Evolutionary conservation across 2,329 filamentous ascomycete species (phyloP).

Genomic region (Kalmusia sp.): DNA sequence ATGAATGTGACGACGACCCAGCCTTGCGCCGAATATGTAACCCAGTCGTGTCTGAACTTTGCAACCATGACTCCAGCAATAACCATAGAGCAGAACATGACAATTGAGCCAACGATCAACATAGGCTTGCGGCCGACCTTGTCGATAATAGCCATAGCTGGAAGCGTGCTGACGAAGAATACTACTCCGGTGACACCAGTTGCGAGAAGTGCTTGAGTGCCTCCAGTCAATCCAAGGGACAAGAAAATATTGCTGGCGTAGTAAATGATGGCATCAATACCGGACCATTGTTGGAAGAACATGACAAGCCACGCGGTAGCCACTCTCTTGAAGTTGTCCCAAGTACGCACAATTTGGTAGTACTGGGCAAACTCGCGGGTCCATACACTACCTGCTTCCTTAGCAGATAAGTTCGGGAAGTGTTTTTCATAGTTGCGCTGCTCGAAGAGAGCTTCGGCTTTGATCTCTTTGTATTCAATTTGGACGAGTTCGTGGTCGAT

Average conservation of each 20-base stretch:
- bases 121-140: constrained; percentile 63
- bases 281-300: constrained; percentile 58
- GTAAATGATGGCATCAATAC: constrained; percentile 56
- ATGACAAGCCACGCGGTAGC: constrained; percentile 54
- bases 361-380: constrained; percentile 59
- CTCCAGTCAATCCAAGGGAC: constrained; percentile 63
- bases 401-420: constrained; percentile 54
- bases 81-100: constrained; percentile 44
- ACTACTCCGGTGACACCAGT: constrained; percentile 67
- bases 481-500: constrained; percentile 47
- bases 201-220: constrained; percentile 64
- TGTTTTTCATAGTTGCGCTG: constrained; percentile 51
- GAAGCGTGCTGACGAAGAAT: constrained; percentile 65
- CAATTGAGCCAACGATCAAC: constrained; percentile 58
- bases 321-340: constrained; percentile 60
- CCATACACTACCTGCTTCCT: constrained; percentile 52
- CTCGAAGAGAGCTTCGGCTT: constrained; percentile 55
- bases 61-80: constrained; percentile 36
- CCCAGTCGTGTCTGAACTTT: constrained; percentile 36
- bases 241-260: constrained; percentile 67
- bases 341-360: constrained; percentile 54
- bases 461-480: constrained; percentile 57
- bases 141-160: constrained; percentile 63
- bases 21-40: constrained; percentile 25
- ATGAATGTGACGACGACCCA: constrained; percentile 40